A percentile compares a stretch with the other conserved stretches of the same genome.
Conservation (phyloP, 2,329 filamentous ascomycete species). For the Colletotrichum gigasporum region DNA sequence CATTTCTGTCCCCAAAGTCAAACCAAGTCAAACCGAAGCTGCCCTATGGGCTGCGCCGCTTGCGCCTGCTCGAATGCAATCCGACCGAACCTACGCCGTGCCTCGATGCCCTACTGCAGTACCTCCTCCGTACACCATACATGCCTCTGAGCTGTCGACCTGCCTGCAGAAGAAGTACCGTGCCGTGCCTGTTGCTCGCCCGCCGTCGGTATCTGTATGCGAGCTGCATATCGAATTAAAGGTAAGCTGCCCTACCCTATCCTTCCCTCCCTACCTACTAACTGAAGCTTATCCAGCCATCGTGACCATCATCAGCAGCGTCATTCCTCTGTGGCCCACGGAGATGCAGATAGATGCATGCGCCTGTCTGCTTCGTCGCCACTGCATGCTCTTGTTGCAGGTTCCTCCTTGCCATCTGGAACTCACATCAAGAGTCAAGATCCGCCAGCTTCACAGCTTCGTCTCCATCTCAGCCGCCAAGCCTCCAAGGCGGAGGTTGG, state of each 20-base stretch:
- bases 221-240: not conserved
- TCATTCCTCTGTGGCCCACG: not conserved
- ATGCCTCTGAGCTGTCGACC: too few relatives aligned
- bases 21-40: too few relatives aligned
- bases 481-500: not conserved
- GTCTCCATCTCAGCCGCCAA: too few relatives aligned
- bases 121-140: too few relatives aligned
- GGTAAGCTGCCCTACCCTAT: not conserved
- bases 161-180: too few relatives aligned
- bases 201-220: too few relatives aligned
- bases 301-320: not conserved
- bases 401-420: not conserved
- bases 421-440: not conserved
- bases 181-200: too few relatives aligned
- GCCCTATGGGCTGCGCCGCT: conserved; percentile 8
- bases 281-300: not conserved
- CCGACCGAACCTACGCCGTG: not conserved
- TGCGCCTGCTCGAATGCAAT: conserved; percentile 5
- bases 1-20: not conserved
- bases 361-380: too few relatives aligned
- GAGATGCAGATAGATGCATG: not conserved
- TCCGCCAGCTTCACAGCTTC: not conserved
- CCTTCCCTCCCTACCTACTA: not conserved
- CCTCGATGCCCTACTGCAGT: not conserved
- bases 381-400: not conserved